phyloP scores from a whole-genome alignment of 192 early-diverging fungal genomes.

The Pecoramyces ruminantium region DNA sequence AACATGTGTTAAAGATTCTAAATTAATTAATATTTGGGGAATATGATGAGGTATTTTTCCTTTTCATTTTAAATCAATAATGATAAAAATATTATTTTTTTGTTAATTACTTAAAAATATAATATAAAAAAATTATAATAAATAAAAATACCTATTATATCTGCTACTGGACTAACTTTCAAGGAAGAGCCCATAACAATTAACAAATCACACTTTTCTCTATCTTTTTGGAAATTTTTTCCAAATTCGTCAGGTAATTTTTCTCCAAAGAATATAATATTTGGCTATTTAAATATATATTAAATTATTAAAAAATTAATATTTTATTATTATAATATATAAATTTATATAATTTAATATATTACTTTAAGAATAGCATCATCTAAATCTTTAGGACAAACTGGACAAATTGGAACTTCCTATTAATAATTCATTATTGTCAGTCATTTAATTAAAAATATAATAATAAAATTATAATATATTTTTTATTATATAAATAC shows the following conservation, averaged over 20 bases:
- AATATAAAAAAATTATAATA: background rate
- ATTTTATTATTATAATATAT: too few relatives aligned
- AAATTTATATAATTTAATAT: too few relatives aligned
- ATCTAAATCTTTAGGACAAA: background rate
- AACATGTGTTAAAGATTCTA: slow-evolving; percentile 67
- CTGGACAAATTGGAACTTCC: background rate
- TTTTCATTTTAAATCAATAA: too few relatives aligned
- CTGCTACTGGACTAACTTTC: slow-evolving; percentile 84
- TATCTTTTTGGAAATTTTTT: slow-evolving; percentile 46
- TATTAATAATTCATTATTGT: too few relatives aligned
- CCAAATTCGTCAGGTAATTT: slow-evolving; percentile 71
- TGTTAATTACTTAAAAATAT: too few relatives aligned
- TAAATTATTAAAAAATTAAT: slow-evolving; percentile 67
- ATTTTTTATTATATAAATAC: too few relatives aligned
- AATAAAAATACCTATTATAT: slow-evolving; percentile 34
- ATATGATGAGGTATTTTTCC: slow-evolving; percentile 58
- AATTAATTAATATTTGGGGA: slow-evolving; percentile 85
- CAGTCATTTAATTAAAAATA: too few relatives aligned
- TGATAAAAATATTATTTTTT: too few relatives aligned
- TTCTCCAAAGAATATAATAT: slow-evolving; percentile 96
- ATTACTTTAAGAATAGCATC: background rate
- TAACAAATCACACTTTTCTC: slow-evolving; percentile 62
- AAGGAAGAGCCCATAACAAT: slow-evolving; percentile 93
- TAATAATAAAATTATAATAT: too few relatives aligned
- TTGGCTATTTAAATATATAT: slow-evolving; percentile 58